Evolutionary conservation across 2,329 filamentous ascomycete genomes (phyloP), one percentile per base, ranked within the genome.

Genomic region (Conoideocrella luteorostrata): DNA sequence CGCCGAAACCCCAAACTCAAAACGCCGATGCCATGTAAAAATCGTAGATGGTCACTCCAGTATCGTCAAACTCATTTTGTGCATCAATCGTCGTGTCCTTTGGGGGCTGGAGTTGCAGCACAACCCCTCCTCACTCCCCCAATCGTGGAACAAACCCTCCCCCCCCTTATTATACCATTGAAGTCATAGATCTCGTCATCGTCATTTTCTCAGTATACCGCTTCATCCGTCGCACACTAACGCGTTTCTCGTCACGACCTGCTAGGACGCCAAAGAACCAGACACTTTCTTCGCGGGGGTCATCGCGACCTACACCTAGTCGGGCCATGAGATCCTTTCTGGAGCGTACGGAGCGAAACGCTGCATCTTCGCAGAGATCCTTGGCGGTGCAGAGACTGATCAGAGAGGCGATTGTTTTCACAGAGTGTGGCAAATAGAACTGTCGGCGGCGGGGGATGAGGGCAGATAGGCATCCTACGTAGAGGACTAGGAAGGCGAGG

Each of bases 321-420:
- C 85, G 71, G 0, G 76, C 80, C 18, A 83, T 74, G 17, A 96
- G 73, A 50, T 89, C 84, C 0, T 70, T 70, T 50, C 82, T 83
- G n/a, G 74, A 81, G 22, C 73, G 70, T 3, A 84, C 78, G 29
- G 81, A 76, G 40, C 80, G 74, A 59, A 96, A 91, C 0, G 84
- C 77, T 9, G 80, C 73, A 56, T 95, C 89, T 5, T 77, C 71
- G 2, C 87, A 69, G 15, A 94, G 69, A 20, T 84, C 82, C 34
- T 82, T 82, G 52, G 83, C 82, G 47, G 86, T 80, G 33, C 91
- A 71, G 59, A 91, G 90, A 56, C 80, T 84, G 52, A 94, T 75
- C 18, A 90, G 71, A 59, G 90, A 88, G 1, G 86, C 85, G 15
- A 94, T 71, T 37, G 77, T 87, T 47, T 74, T 77, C 32, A 86